Evolutionary conservation across 176 grass and related monocot species (phyloP).

Genomic region (Metroxylon sagu): DNA sequence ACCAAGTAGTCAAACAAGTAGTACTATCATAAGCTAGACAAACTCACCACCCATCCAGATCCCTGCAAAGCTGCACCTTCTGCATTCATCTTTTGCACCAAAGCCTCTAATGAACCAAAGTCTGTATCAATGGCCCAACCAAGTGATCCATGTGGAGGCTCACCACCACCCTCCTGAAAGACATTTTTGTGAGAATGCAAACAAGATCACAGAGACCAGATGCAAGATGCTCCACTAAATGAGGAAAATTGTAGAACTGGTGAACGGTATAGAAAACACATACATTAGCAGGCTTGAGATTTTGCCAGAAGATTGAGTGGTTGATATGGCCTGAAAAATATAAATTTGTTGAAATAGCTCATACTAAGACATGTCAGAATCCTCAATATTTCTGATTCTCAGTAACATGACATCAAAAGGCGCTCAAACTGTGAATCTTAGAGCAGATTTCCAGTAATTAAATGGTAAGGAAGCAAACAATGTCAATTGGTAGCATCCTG

Average conservation of each 20-base stretch:
- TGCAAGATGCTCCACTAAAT: too few relatives aligned
- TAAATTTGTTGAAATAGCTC: constrained; percentile 10
- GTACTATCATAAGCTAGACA: neutral
- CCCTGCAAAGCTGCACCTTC: constrained; percentile 95
- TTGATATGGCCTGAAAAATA: constrained; percentile 79
- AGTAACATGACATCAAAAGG: too few relatives aligned
- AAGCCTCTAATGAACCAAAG: constrained; percentile 72
- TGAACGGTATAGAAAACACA: constrained; percentile 3
- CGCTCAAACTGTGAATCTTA: too few relatives aligned
- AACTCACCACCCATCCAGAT: constrained; percentile 98
- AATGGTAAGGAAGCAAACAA: too few relatives aligned
- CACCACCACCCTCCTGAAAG: constrained; percentile 87
- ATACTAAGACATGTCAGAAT: neutral
- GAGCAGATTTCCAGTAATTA: too few relatives aligned
- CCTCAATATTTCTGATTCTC: too few relatives aligned
- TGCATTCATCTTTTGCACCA: constrained; percentile 91
- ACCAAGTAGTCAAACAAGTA: too few relatives aligned
- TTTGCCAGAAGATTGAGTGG: constrained; percentile 99
- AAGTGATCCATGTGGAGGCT: constrained; percentile 61
- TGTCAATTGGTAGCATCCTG: too few relatives aligned
- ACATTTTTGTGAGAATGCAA: neutral
- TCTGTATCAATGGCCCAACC: constrained; percentile 93
- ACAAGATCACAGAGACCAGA: too few relatives aligned
- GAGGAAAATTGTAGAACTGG: too few relatives aligned
- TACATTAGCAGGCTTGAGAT: constrained; percentile 80